Conservation (phyloP, 805 yeast genomes). For the Candida arabinofermentans region DNA sequence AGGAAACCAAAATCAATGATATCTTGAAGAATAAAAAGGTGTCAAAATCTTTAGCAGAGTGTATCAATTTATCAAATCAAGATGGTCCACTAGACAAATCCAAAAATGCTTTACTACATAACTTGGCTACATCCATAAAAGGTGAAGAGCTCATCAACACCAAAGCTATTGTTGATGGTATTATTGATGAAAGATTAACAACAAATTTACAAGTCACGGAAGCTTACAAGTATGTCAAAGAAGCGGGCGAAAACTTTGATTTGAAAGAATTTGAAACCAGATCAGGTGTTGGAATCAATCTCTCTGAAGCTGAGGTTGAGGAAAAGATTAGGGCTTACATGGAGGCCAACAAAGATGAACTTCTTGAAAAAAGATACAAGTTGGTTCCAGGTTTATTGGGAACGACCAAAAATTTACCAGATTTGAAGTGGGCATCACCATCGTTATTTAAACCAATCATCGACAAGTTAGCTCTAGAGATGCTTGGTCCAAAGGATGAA, state of each 20-base stretch:
- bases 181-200: slow-evolving; percentile 59
- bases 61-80: slow-evolving; percentile 44
- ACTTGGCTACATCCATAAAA: slow-evolving; percentile 70
- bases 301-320: slow-evolving; percentile 63
- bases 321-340: slow-evolving; percentile 57
- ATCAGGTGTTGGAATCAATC: slow-evolving; percentile 78
- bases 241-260: slow-evolving; percentile 41
- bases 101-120: slow-evolving; percentile 64
- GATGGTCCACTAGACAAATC: slow-evolving; percentile 48
- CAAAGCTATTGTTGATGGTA: slow-evolving; percentile 51
- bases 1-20: slow-evolving; percentile 72
- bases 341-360: slow-evolving; percentile 51
- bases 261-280: slow-evolving; percentile 52
- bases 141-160: slow-evolving; percentile 50
- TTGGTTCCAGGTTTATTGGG: slow-evolving; percentile 74
- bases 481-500: slow-evolving; percentile 94
- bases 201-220: slow-evolving; percentile 75
- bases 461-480: slow-evolving; percentile 66
- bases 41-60: slow-evolving; percentile 58
- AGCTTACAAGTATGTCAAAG: slow-evolving; percentile 69
- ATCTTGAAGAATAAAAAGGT: slow-evolving; percentile 84
- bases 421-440: slow-evolving; percentile 90
- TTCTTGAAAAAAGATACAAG: slow-evolving; percentile 73
- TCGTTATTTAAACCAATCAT: slow-evolving; percentile 80
- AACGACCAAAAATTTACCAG: slow-evolving; percentile 66